A percentile compares a stretch with the other conserved stretches of the same genome.
phyloP scores from a whole-genome alignment of 2,329 filamentous ascomycete genomes.

The Trichoderma asperellum region DNA sequence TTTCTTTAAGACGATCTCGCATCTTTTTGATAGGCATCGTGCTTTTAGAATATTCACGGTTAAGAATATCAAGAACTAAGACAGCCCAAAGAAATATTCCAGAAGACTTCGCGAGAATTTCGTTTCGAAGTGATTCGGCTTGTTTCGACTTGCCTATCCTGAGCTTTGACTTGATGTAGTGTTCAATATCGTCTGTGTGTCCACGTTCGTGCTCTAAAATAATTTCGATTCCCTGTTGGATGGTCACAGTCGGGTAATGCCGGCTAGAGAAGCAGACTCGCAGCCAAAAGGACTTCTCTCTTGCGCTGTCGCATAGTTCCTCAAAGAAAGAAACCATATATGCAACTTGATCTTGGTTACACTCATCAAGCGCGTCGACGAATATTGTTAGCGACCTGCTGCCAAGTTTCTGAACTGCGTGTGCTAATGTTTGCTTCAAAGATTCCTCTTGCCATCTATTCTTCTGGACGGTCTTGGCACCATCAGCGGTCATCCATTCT shows the following conservation, averaged over 20 bases:
- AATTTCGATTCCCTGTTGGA: slow-evolving; percentile 36
- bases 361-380: slow-evolving; percentile 53
- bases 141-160: slow-evolving; percentile 34
- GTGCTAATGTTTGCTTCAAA: neutral
- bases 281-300: slow-evolving; percentile 30
- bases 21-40: slow-evolving; percentile 34
- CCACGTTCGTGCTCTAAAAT: slow-evolving; percentile 35
- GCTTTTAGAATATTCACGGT: slow-evolving; percentile 39
- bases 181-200: slow-evolving; percentile 36
- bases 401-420: neutral
- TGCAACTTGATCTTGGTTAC: slow-evolving; percentile 45
- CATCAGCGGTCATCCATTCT: slow-evolving; percentile 10
- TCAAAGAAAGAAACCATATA: slow-evolving; percentile 50
- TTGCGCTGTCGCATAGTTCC: slow-evolving; percentile 39
- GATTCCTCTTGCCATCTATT: neutral
- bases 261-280: slow-evolving; percentile 51
- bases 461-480: neutral
- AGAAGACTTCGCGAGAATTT: slow-evolving; percentile 43
- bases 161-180: slow-evolving; percentile 32
- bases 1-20: slow-evolving; percentile 35
- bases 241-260: slow-evolving; percentile 51
- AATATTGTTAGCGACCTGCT: slow-evolving; percentile 31
- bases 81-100: slow-evolving; percentile 53
- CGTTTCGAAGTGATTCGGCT: neutral
- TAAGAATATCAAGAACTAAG: slow-evolving; percentile 46